Conservation (phyloP, 768 basidiomycete genomes). For the Dentipellis fragilis region DNA sequence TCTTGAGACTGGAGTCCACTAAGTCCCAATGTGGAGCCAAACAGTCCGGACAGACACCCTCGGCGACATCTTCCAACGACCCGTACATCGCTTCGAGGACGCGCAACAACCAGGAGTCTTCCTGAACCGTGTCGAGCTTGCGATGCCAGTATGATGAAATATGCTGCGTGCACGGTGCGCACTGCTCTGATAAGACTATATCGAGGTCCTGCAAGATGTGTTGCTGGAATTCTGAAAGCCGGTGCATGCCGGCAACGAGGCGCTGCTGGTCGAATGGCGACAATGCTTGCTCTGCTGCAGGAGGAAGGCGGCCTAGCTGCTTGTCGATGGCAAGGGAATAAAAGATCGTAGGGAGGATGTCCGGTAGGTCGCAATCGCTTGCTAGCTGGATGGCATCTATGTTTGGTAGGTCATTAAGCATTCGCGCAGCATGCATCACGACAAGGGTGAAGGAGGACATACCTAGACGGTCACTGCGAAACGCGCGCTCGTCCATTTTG, state of each 20-base stretch:
- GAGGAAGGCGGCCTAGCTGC: not conserved
- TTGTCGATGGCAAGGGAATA: constrained; percentile 25
- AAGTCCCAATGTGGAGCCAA: not conserved
- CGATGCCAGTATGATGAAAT: not conserved
- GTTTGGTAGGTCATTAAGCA: not conserved
- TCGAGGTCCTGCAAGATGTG: not conserved
- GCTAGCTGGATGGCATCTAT: constrained; percentile 27
- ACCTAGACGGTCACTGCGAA: constrained; percentile 24
- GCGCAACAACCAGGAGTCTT: not conserved
- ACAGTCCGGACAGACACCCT: not conserved
- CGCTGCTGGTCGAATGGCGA: not conserved
- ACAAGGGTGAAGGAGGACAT: constrained; percentile 1
- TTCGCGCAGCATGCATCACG: not conserved
- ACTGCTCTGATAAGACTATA: not conserved
- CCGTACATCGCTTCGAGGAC: not conserved
- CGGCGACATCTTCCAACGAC: not conserved
- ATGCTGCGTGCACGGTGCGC: not conserved
- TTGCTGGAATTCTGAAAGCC: constrained; percentile 3
- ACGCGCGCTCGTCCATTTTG: constrained; percentile 18
- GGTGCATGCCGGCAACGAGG: not conserved
- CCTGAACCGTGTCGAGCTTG: not conserved
- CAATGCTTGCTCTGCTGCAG: not conserved
- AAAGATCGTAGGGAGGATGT: constrained; percentile 30
- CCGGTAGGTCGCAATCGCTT: constrained; percentile 24
- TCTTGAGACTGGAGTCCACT: not conserved